Conservation (phyloP, 805 yeast species). For the Sugiyamaella valdiviana region DNA sequence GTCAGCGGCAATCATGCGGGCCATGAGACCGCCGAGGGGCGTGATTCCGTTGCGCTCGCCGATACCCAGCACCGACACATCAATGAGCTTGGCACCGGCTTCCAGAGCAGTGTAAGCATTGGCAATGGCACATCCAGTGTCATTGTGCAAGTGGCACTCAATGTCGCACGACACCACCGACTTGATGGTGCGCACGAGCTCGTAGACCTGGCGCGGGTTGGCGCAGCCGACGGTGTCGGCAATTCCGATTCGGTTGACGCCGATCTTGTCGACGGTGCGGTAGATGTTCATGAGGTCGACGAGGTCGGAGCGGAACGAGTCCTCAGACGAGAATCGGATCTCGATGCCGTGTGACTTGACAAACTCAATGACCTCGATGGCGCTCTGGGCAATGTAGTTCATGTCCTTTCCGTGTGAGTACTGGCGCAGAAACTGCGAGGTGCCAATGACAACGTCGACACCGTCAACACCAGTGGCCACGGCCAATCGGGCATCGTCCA, state of each 20-base stretch:
- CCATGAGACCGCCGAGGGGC: slow-evolving; percentile 96
- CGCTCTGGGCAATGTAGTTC: slow-evolving; percentile 94
- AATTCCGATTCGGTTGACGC: slow-evolving; percentile 97
- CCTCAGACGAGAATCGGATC: slow-evolving; percentile 95
- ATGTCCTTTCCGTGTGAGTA: slow-evolving; percentile 97
- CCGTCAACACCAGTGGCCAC: slow-evolving; percentile 99
- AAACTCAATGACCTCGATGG: slow-evolving; percentile 93
- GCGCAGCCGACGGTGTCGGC: slow-evolving; percentile 99
- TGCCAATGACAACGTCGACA: slow-evolving; percentile 96
- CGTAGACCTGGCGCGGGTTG: slow-evolving; percentile 98
- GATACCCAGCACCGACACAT: slow-evolving; percentile 92
- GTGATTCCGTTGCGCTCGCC: slow-evolving; percentile 99
- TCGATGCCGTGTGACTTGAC: slow-evolving; percentile 96
- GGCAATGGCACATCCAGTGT: slow-evolving; percentile 98
- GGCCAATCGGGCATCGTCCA: slow-evolving; percentile 97
- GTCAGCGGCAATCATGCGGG: slow-evolving; percentile 98
- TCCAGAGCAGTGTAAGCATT: slow-evolving; percentile 97
- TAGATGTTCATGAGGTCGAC: slow-evolving; percentile 93
- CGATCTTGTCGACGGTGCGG: slow-evolving; percentile 93
- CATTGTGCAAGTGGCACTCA: slow-evolving; percentile 98
- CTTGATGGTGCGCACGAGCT: slow-evolving; percentile 86
- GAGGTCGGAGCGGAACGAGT: slow-evolving; percentile 92
- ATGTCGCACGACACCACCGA: slow-evolving; percentile 94
- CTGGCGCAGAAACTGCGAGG: slow-evolving; percentile 89
- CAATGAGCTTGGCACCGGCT: slow-evolving; percentile 93